A percentile compares a stretch with the other conserved stretches of the same genome.
These are phyloP conservation scores for Yueomyces sinensis DNA, from an alignment of 805 yeast species.

Conservation along the genomic window DNA sequence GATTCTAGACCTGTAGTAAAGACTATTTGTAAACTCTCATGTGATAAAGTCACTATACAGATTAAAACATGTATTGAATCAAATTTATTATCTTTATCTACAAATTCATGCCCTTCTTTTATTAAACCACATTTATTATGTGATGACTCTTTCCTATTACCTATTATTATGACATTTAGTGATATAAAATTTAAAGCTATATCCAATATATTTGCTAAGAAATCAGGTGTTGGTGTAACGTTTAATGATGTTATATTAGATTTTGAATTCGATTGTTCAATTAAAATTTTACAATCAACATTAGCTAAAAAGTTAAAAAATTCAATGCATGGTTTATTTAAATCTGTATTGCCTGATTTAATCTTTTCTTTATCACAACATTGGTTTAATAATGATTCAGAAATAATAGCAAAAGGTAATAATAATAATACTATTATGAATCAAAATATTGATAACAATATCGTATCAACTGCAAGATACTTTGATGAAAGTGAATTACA, in stretches of 20 bases:
- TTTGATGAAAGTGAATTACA: constrained; percentile 19
- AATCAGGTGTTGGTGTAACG: constrained; percentile 23
- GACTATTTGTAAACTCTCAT: constrained; percentile 23
- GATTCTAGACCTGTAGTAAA: constrained; percentile 22
- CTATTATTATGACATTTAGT: constrained; percentile 23
- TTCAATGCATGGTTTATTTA: constrained; percentile 22
- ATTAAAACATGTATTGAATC: constrained; percentile 25
- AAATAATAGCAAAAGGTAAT: not conserved
- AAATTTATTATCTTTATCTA: constrained; percentile 18
- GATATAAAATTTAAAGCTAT: constrained; percentile 23
- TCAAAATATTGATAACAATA: too few species aligned
- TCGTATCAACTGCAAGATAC: too few species aligned
- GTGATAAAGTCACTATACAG: constrained; percentile 21
- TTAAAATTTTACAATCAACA: constrained; percentile 21
- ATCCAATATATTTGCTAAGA: constrained; percentile 21
- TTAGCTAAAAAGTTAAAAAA: constrained; percentile 23
- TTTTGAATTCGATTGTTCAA: constrained; percentile 25
- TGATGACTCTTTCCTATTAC: constrained; percentile 23
- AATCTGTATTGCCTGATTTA: constrained; percentile 23
- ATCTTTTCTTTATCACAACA: constrained; percentile 23
- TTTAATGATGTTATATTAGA: constrained; percentile 25
- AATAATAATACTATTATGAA: not conserved
- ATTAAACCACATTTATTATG: constrained; percentile 21
- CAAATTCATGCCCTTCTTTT: constrained; percentile 17
- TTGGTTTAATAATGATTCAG: constrained; percentile 13